A percentile compares a stretch with the other conserved stretches of the same genome.
phyloP scores from a whole-genome alignment of 345 rosid species.

The Eucalyptus virginea region DNA sequence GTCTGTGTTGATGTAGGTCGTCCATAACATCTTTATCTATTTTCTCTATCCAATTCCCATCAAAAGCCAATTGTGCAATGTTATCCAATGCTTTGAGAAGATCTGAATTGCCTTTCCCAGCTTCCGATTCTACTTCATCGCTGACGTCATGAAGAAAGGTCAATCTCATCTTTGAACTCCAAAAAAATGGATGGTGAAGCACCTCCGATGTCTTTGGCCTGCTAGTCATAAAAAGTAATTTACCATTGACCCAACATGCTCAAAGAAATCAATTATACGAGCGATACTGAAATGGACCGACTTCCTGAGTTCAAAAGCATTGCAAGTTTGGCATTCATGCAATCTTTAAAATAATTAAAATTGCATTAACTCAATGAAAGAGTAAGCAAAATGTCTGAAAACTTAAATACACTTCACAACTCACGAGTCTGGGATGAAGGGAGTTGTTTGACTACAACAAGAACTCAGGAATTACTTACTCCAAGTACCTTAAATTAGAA shows the following conservation, averaged over 20 bases:
- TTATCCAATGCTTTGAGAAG: constrained; percentile 58
- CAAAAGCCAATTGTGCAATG: constrained; percentile 45
- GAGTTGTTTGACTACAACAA: too few relatives aligned
- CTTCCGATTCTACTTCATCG: constrained; percentile 74
- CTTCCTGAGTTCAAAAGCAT: background rate
- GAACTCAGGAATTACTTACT: too few relatives aligned
- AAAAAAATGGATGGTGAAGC: background rate
- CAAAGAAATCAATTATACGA: background rate
- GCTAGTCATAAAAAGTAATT: background rate
- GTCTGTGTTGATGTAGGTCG: constrained; percentile 36
- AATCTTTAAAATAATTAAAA: too few relatives aligned
- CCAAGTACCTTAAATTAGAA: too few relatives aligned
- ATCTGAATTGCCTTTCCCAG: constrained; percentile 33
- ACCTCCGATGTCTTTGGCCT: background rate
- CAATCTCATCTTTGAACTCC: constrained; percentile 72
- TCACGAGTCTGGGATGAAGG: background rate
- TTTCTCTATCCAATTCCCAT: constrained; percentile 83
- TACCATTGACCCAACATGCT: background rate
- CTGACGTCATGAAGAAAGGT: constrained; percentile 83
- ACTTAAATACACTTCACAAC: rapidly evolving
- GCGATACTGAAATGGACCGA: rapidly evolving
- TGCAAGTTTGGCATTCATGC: rapidly evolving
- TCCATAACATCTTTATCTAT: constrained; percentile 51
- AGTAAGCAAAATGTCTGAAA: background rate
- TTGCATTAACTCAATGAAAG: background rate